Base-by-base conservation (phyloP, 106 monocot species). In the Agapanthus africanus region DNA sequence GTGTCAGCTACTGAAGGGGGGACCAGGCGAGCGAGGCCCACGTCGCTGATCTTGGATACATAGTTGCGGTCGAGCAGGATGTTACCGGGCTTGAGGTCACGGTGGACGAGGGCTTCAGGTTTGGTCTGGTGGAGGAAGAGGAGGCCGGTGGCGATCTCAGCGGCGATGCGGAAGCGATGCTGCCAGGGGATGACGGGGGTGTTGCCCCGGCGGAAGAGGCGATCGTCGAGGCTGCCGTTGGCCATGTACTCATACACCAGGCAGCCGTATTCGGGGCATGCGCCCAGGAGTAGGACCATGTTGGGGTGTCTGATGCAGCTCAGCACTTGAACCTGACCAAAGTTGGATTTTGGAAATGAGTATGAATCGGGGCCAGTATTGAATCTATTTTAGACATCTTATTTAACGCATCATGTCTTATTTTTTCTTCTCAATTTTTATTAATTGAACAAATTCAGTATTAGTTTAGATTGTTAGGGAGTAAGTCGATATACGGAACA, bases 201-300 rank as follows among this genome's bases (percentile, higher is more conserved):
- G 65, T 77, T 57, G 3, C 65, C 77, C 25, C 77, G 47, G 5
- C 40, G 35, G 57, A 71, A 66, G 13, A 77, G 66, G 44, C 71
- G 71, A 31, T 77, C 71, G 4, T 77, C 77, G 0, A 77, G 42
- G 66, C 77, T 77, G 4, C 77, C 77, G n/a, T 66, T 71, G 4
- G 77, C 77, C 77, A 77, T 77, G 77, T 71, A 66, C 32, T 77
- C 77, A 11, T 77, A 77, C 27, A 77, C 77, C 3, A 77, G 71
- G 66, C 77, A 77, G 2, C 77, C 77, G 8, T 23, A 66, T 34
- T 77, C 77, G 0, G 71, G 77, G 54, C 77, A 77, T n/a, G 77
- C 77, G 3, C 77, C 77, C 0, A 77, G 66, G 23, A 77, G 77
- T 25, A 71, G 71, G 18, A 77, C 77, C 71, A 77, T 77, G 42